Base-by-base conservation (phyloP, 108 stramenopile species). In the Pseudonitzschia pungens region DNA sequence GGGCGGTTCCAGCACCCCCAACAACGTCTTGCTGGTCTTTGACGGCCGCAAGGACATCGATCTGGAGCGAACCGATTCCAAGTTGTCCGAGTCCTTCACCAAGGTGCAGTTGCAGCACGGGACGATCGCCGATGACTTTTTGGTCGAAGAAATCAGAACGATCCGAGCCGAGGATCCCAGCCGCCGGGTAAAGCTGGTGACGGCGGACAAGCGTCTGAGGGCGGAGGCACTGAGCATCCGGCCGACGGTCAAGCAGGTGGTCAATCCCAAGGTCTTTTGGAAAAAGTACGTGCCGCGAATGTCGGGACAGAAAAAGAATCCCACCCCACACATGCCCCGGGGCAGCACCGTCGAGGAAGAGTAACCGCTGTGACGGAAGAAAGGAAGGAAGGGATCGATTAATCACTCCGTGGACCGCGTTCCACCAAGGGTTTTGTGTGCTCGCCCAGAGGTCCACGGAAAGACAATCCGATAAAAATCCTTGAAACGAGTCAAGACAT, bases 261-360 rank as follows among this genome's bases (percentile, higher is more conserved):
- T 86, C 41, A 86, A 86, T 74, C 86, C 86, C 29, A 66, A 73
- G 12, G 58, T 62, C 0, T 86, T 86, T 67, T 86, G 79, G 80
- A 77, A 79, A 50, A 71, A 74, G n/a, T 77, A 86, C 56, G 51
- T 68, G 9, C 86, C 86, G n/a, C 22, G 86, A 26, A 54, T 86
- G 58, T 60, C 74, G 16, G 81, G 78, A 27, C 53, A 76, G 63
- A 81, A 85, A 65, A 74, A 67, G 63, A 62, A 62, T n/a, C 32
- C 32, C 6, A 62, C 60, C 27, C 60, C 60, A 2, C 60, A 62
- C 36, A 14, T 20, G 36, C 60, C 60, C 15, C 60, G 60, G 2
- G 0, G 29, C 36, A 62, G n/a, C n/a, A 62, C 15, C 31, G 20
- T 16, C 29, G n/a, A 6, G 40, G 36, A 40, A 62, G 32, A 40